Percentiles rank a stretch among this genome's conserved stretches.
These are phyloP conservation scores for Globisporangium megalacanthum DNA, from an alignment of 352 stramenopile genomes.

Conservation along the genomic window DNA sequence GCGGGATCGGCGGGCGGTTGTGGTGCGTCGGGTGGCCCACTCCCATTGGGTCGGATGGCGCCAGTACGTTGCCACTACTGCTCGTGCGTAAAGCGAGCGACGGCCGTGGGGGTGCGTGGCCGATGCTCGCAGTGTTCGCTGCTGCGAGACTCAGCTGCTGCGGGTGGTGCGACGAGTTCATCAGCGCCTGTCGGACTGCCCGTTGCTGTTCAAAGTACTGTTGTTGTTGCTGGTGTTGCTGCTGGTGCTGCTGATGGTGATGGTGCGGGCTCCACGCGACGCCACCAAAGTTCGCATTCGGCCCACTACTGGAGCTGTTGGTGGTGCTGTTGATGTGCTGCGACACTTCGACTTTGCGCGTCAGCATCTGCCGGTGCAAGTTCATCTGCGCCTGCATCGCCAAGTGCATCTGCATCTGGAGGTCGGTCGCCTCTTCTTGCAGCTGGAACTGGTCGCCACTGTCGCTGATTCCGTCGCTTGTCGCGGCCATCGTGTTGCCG, in stretches of 20 bases:
- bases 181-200: conserved; percentile 4
- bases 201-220: conserved; percentile 17
- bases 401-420: conserved; percentile 83
- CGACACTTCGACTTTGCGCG: conserved; percentile 77
- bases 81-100: conserved; percentile 9
- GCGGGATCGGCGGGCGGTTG: conserved; percentile 1
- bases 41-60: background rate
- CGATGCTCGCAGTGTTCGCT: conserved; percentile 1
- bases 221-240: conserved; percentile 12
- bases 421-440: conserved; percentile 47
- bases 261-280: conserved; percentile 14
- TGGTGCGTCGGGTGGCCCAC: conserved; percentile 8
- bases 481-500: conserved; percentile 12
- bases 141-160: conserved; percentile 11
- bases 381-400: conserved; percentile 88
- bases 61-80: conserved; percentile 7
- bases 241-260: conserved; percentile 12
- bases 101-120: conserved; percentile 10
- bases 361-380: conserved; percentile 83
- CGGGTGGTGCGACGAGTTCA: conserved; percentile 11
- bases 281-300: conserved; percentile 12
- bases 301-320: conserved; percentile 12
- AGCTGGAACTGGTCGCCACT: conserved; percentile 45
- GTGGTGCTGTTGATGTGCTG: conserved; percentile 37
- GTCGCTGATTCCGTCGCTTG: conserved; percentile 27